phyloP scores from a whole-genome alignment of 2,329 filamentous ascomycete genomes.

The Parasarocladium wereldwijsianum region DNA sequence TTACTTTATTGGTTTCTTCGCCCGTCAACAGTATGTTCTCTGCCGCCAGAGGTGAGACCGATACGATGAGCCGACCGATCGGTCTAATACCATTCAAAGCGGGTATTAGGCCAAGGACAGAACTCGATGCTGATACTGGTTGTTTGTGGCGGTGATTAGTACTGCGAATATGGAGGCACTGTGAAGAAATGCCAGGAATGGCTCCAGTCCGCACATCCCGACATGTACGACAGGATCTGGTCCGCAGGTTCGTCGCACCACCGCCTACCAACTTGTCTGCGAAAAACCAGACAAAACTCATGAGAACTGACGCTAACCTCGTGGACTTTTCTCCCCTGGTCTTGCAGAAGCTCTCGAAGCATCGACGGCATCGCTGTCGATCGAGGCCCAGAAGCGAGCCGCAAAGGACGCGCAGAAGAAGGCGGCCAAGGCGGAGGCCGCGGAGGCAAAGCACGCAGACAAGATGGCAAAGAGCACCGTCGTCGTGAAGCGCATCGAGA shows the following conservation, averaged over 20 bases:
- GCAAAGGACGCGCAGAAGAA: constrained; percentile 97
- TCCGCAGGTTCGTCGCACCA: constrained; percentile 51
- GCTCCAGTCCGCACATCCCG: constrained; percentile 62
- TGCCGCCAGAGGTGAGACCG: constrained; percentile 46
- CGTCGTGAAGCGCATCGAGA: constrained; percentile 90
- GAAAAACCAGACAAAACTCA: neutral
- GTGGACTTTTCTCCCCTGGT: too few species aligned
- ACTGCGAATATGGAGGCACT: constrained; percentile 96
- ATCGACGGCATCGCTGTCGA: constrained; percentile 69
- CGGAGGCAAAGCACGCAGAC: constrained; percentile 70
- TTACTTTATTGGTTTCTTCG: constrained; percentile 4
- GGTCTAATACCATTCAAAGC: constrained; percentile 3
- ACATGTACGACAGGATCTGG: constrained; percentile 68
- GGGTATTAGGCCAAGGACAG: neutral
- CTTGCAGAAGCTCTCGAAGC: constrained; percentile 61
- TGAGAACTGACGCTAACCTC: too few species aligned
- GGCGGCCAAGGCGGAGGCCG: constrained; percentile 80
- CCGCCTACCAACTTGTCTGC: constrained; percentile 1
- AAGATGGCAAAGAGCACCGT: constrained; percentile 71
- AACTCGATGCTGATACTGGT: neutral
- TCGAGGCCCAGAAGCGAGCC: constrained; percentile 87
- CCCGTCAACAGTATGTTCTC: constrained; percentile 49
- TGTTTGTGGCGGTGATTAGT: constrained; percentile 42
- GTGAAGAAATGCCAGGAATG: constrained; percentile 96
- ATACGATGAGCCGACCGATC: constrained; percentile 5